These are phyloP conservation scores for Elsinoe arachidis DNA, from an alignment of 2,329 filamentous ascomycete genomes.

Conservation along the genomic window DNA sequence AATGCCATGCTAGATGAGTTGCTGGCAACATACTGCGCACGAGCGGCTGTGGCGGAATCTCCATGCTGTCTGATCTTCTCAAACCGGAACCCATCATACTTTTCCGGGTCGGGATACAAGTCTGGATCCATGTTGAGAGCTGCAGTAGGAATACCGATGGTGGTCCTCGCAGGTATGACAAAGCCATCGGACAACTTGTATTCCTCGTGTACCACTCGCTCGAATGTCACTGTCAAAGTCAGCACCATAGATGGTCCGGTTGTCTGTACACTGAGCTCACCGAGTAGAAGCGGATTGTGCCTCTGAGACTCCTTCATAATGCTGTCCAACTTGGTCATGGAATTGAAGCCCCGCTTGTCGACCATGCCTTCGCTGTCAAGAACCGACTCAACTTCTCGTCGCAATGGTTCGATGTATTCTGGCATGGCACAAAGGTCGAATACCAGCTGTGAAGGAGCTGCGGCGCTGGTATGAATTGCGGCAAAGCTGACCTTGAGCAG, in stretches of 20 bases:
- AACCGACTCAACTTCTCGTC: slow-evolving; percentile 29
- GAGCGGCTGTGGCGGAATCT: background rate
- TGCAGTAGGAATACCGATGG: slow-evolving; percentile 3
- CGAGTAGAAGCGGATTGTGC: slow-evolving; percentile 21
- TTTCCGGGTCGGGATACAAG: background rate
- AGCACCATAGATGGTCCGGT: background rate
- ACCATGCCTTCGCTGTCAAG: slow-evolving; percentile 21
- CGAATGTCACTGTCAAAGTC: background rate
- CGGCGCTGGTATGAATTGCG: slow-evolving; percentile 25
- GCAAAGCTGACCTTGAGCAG: slow-evolving; percentile 25
- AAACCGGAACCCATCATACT: slow-evolving; percentile 10
- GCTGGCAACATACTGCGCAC: slow-evolving; percentile 3
- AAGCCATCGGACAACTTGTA: slow-evolving; percentile 4
- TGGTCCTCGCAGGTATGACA: background rate
- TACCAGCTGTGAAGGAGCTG: slow-evolving; percentile 22
- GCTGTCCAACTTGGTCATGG: slow-evolving; percentile 35
- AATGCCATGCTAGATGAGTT: slow-evolving; percentile 11
- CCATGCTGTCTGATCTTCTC: slow-evolving; percentile 7
- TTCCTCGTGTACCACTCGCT: background rate
- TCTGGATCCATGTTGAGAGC: slow-evolving; percentile 11
- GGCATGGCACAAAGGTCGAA: slow-evolving; percentile 22
- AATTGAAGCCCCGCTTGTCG: slow-evolving; percentile 30
- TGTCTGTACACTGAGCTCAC: background rate
- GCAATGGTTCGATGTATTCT: slow-evolving; percentile 24
- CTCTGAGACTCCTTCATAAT: slow-evolving; percentile 37